These are phyloP conservation scores for Calocera cornea DNA, from an alignment of 768 basidiomycete species.

Conservation along the genomic window DNA sequence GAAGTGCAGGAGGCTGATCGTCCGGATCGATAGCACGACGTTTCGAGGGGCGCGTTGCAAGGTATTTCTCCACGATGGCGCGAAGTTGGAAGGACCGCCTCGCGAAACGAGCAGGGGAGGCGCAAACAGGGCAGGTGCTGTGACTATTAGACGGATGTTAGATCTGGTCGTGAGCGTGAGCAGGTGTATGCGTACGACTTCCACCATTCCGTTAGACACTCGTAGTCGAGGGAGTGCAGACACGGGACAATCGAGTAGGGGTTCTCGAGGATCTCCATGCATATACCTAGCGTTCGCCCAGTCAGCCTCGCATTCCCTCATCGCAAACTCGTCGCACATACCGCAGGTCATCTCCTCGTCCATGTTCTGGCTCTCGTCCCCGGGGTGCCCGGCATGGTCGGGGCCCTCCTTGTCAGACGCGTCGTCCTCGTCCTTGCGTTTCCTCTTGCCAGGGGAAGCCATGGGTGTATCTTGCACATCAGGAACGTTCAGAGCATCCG, in stretches of 20 bases:
- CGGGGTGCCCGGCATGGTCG: no score
- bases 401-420: no score
- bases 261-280: constrained; percentile 9
- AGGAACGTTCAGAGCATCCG: no score
- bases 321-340: not conserved
- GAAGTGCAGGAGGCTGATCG: not conserved
- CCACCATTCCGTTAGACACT: constrained; percentile 11
- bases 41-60: not conserved
- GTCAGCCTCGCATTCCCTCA: not conserved
- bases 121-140: not conserved
- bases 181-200: constrained; percentile 1
- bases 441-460: no score
- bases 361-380: no score
- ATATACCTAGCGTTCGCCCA: constrained; percentile 10
- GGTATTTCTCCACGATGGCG: not conserved
- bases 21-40: not conserved
- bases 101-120: not conserved
- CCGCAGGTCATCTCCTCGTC: not conserved
- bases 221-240: constrained; percentile 10
- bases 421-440: no score
- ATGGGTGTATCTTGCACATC: no score
- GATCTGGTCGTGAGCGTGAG: not conserved
- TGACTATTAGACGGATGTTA: not conserved
- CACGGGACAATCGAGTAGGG: constrained; percentile 10
- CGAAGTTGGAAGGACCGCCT: not conserved